phyloP scores from a whole-genome alignment of 2,329 filamentous ascomycete species.

The Eutypa lata region DNA sequence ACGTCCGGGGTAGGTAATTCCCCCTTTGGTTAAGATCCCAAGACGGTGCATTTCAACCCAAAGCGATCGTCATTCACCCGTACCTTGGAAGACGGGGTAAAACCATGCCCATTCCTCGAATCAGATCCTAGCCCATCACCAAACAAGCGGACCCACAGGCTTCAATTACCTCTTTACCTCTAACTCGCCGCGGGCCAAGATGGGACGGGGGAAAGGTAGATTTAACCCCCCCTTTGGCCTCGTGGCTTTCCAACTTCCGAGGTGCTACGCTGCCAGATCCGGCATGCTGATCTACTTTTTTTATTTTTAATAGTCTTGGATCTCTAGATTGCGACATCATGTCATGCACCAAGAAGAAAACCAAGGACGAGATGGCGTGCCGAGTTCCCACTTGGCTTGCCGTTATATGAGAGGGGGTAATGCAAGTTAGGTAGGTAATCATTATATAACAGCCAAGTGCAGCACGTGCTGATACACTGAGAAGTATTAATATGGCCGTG shows the following conservation, averaged over 20 bases:
- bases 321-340: not conserved
- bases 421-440: too few relatives aligned
- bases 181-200: constrained; percentile 12
- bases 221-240: constrained; percentile 15
- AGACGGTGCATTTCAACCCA: not conserved
- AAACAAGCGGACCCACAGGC: not conserved
- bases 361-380: not conserved
- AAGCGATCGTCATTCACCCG: not conserved
- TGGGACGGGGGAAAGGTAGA: constrained; percentile 20
- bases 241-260: constrained; percentile 24
- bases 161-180: too few relatives aligned
- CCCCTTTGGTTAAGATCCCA: not conserved
- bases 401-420: not conserved
- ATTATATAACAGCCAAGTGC: too few relatives aligned
- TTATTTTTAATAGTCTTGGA: not conserved
- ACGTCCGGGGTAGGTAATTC: not conserved
- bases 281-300: not conserved
- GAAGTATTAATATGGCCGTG: not conserved
- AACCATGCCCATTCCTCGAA: not conserved
- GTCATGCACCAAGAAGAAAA: not conserved
- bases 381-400: not conserved
- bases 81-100: not conserved
- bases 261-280: constrained; percentile 6
- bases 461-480: not conserved
- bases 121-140: not conserved